Evolutionary conservation across 768 basidiomycete species (phyloP), one percentile per base, ranked within the genome.

Genomic region (Hericium coralloides): DNA sequence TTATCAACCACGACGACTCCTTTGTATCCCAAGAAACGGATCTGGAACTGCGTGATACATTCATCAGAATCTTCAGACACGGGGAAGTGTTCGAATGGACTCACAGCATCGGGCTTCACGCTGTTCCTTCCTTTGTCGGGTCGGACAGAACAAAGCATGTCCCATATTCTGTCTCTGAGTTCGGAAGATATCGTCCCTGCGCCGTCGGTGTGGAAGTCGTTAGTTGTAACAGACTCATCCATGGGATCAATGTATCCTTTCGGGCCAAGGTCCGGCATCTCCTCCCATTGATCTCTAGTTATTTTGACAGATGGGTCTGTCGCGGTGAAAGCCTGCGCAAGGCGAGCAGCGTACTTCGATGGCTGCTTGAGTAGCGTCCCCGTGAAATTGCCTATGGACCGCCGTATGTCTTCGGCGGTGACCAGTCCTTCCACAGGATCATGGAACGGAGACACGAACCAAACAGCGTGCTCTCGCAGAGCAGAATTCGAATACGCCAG

Each of bases 321-420:
- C 2, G 87, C 84, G 0, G 88, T 89, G 64, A 94, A 92, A 0
- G 88, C 87, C 69, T 91, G 91, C 7, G 87, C 84, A 57, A 93
- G 72, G 18, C 92, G 80, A 12, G 92, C 92, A 6, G 89, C 92
- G 62, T 81, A 89, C 68, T 88, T 89, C 7, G 92, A 91, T 2
- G 92, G 92, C 36, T 55, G 60, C n/a, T 56, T 65, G 36, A 68
- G 61, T 6, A 69, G 65, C 14, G 74, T 76, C 9, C 26, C 23
- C 17, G 73, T 67, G 65, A 93, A 94, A 63, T 89, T 76, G 4
- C 92, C 92, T 12, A 92, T 73, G 1, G 75, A 71, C 9, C 72
- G 60, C 17, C 91, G 79, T 57, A 95, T 90, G 12, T 59, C 69
- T 41, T 78, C 72, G 0, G 87, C 79, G 9, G 76, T 77, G 22